Evolutionary conservation across 1,139 yeast species (phyloP).

Genomic region (Chernovozyma aurita): DNA sequence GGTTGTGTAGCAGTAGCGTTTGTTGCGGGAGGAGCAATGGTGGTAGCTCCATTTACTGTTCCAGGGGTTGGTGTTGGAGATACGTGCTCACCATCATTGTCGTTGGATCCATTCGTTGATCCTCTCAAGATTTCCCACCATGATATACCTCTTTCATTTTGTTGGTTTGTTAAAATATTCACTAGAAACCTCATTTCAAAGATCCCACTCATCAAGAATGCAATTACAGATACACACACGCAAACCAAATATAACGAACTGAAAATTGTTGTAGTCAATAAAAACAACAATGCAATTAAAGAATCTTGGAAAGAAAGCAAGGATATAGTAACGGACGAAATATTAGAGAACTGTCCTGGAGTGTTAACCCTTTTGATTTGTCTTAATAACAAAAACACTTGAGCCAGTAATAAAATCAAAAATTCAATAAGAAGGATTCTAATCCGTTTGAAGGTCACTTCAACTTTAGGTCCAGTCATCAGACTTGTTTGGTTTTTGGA

Average conservation of each 20-base stretch:
- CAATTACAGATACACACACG: slow-evolving; percentile 64
- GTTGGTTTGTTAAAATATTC: slow-evolving; percentile 65
- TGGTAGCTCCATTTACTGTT: slow-evolving; percentile 7
- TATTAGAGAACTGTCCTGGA: slow-evolving; percentile 62
- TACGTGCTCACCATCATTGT: slow-evolving; percentile 14
- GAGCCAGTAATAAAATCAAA: slow-evolving; percentile 39
- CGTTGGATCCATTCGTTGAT: slow-evolving; percentile 11
- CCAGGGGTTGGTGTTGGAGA: neutral
- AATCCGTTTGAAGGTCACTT: slow-evolving; percentile 40
- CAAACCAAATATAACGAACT: slow-evolving; percentile 60
- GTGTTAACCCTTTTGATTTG: slow-evolving; percentile 73
- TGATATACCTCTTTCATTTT: slow-evolving; percentile 63
- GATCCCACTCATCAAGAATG: slow-evolving; percentile 65
- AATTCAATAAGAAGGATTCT: slow-evolving; percentile 46
- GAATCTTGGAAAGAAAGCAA: slow-evolving; percentile 77
- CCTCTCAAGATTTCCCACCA: slow-evolving; percentile 65
- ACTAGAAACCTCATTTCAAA: slow-evolving; percentile 78
- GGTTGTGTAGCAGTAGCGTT: slow-evolving; percentile 6
- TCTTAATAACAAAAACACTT: slow-evolving; percentile 33
- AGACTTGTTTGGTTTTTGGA: slow-evolving; percentile 15
- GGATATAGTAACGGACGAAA: slow-evolving; percentile 38
- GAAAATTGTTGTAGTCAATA: slow-evolving; percentile 54
- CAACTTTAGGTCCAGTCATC: slow-evolving; percentile 54
- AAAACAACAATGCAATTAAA: slow-evolving; percentile 55
- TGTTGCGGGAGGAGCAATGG: slow-evolving; percentile 7